A percentile compares a stretch with the other conserved stretches of the same genome.
These are phyloP conservation scores for Fusarium lateritium DNA, from an alignment of 2,329 filamentous ascomycete species.

Conservation along the genomic window DNA sequence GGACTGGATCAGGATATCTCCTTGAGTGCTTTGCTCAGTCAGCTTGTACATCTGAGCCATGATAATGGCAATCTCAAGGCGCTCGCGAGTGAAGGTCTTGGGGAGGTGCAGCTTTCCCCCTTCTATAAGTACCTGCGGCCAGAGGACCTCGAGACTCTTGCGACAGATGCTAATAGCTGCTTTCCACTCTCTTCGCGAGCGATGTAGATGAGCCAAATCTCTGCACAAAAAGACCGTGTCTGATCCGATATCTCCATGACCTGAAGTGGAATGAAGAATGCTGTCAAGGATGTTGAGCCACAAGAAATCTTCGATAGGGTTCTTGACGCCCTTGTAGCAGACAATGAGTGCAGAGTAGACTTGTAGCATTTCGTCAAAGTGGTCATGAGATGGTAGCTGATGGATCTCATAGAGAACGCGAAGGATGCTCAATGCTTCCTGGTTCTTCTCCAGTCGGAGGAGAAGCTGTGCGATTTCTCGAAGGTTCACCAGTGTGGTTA, in stretches of 20 bases:
- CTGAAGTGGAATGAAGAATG: neutral
- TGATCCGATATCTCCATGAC: neutral
- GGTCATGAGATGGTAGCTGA: neutral
- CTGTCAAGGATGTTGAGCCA: constrained; percentile 1
- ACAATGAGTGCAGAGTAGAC: accelerated
- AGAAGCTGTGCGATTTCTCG: constrained; percentile 2
- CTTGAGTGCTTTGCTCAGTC: neutral
- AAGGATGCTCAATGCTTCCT: neutral
- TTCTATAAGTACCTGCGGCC: neutral
- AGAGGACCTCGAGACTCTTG: neutral
- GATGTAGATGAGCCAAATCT: neutral
- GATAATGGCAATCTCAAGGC: neutral
- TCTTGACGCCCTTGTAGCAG: constrained; percentile 7
- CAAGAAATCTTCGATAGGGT: neutral
- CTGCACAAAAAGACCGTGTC: neutral
- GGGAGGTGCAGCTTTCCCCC: neutral
- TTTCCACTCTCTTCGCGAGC: neutral
- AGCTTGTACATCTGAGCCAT: constrained; percentile 5
- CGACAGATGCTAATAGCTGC: constrained; percentile 1
- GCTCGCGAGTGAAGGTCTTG: neutral
- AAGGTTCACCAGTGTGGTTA: neutral
- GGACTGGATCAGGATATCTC: neutral
- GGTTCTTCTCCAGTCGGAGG: neutral
- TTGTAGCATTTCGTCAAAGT: constrained; percentile 3
- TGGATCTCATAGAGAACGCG: neutral